Evolutionary conservation across 371 early-diverging fungal genomes (phyloP), one percentile per base, ranked within the genome.

Genomic region (Mucor mucedo): DNA sequence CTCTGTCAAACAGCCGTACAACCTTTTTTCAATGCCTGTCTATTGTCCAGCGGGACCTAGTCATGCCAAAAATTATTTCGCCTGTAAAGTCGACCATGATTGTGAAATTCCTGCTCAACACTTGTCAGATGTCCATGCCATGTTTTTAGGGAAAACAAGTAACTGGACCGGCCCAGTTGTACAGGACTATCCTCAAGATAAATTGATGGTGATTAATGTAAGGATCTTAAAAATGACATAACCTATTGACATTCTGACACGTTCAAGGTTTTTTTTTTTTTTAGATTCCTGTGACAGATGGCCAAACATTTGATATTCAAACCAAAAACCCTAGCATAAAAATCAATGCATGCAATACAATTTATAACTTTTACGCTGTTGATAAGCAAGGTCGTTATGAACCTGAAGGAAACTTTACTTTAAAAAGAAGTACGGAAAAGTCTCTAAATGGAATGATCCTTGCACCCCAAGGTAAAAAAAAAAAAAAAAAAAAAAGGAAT

Each of bases 401-500:
- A 5, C 44, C 59, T 0, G 8, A 53, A 2, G 65, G 65, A 27
- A 44, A 40, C 11, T 65, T 65, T 21, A 54, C 41, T 3, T 13
- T 65, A 5, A 53, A 59, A 29, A 53, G 65, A 45, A 45, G 41
- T 32, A 53, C 59, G 2, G 47, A 58, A 29, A 16, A 59, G 6
- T 30, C 65, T 30, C 40, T 65, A 2, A 35, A 21, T 9, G 65
- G 65, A 29, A 58, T 58, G 54, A 39, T 65, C 2, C 44, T 65
- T 13, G 65, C 65, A 21, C 65, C 65, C 32, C 65, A 65, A 59
- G 65, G 65, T 65, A 65, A 13, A 41, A 39, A n/a, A 10, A 47
- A 10, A 2, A 14, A 14, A 44, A 14, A 5, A n/a, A 5, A 44
- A 13, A 44, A 14, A 5, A 44, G 4, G 11, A 44, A 14, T 44